Base-by-base conservation (phyloP, 257 asterid species). In the Ilex asprella region DNA sequence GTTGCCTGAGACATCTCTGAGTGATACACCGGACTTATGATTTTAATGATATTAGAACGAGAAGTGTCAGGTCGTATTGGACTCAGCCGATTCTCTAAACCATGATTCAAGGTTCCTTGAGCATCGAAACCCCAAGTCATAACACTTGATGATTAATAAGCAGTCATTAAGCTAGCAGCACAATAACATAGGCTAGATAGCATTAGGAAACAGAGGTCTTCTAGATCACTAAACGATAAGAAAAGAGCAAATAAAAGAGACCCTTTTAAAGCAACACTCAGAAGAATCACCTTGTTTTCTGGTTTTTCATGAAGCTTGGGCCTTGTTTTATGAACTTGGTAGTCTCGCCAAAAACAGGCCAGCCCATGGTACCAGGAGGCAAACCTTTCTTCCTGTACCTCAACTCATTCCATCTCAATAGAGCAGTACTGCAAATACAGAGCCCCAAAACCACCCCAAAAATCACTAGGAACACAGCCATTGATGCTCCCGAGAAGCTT, bases 321-420 rank as follows among this genome's bases (percentile, higher is more conserved):
- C 97, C 97, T 56, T 78, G 71, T 75, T 75, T 75, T 12, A 84
- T 59, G 60, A 87, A 87, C 3, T 79, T 71, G 31, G 3, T 39
- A 16, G 89, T 91, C 69, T 91, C 86, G 11, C 96, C 97, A 70
- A 91, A 74, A 64, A 91, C 50, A 11, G 96, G 96, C 88, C 84
- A 87, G 10, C 97, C 97, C 94, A 91, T 74, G 10, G 91, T 72
- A 12, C 97, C 97, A 7, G 81, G 93, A 31, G 96, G 96, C 73
- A 91, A 53, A 58, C 87, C 84, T 75, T 79, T 82, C 59, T 56
- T 73, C 12, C 27, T 46, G 52, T 78, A 69, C 27, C 63, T 62
- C n/a, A 80, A 59, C 16, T 68, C 70, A 68, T 80, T 83, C 93
- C 96, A 85, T 74, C 78, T 87, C 44, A 75, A 79, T 46, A 82